These are phyloP conservation scores for Coffea eugenioides DNA, from an alignment of 257 asterid genomes.

Conservation along the genomic window DNA sequence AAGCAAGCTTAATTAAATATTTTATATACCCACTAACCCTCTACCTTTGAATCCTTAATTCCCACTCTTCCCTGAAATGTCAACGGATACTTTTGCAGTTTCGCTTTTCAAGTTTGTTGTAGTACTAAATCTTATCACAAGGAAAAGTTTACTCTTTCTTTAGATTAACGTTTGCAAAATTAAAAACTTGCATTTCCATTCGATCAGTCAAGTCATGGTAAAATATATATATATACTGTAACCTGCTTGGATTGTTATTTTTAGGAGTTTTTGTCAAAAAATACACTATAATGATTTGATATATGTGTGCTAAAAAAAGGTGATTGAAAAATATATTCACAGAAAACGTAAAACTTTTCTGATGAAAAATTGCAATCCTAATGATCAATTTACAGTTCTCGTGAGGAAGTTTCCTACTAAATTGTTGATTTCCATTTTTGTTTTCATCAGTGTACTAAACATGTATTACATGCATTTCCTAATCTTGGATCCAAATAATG, in stretches of 20 bases:
- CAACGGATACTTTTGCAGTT: constrained; percentile 1
- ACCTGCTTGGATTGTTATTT: no score
- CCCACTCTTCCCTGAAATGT: constrained; percentile 9
- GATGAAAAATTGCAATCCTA: no score
- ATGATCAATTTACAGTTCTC: background rate
- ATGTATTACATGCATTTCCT: no score
- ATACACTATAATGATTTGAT: no score
- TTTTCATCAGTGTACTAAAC: no score
- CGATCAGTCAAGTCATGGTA: background rate
- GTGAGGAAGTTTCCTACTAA: background rate
- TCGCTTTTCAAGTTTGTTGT: background rate
- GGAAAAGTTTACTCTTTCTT: background rate
- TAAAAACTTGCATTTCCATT: background rate
- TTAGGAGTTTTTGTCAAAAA: no score
- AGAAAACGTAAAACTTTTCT: no score
- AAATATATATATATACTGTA: no score
- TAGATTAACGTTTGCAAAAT: background rate
- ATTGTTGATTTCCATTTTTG: background rate
- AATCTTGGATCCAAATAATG: background rate
- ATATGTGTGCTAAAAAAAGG: no score
- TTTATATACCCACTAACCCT: background rate
- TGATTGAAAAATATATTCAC: no score
- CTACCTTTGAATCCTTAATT: constrained; percentile 4
- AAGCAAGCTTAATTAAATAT: background rate
- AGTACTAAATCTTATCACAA: background rate